Conservation (phyloP, 208 protist genomes). For the Kentomonas sorsogonicus region DNA sequence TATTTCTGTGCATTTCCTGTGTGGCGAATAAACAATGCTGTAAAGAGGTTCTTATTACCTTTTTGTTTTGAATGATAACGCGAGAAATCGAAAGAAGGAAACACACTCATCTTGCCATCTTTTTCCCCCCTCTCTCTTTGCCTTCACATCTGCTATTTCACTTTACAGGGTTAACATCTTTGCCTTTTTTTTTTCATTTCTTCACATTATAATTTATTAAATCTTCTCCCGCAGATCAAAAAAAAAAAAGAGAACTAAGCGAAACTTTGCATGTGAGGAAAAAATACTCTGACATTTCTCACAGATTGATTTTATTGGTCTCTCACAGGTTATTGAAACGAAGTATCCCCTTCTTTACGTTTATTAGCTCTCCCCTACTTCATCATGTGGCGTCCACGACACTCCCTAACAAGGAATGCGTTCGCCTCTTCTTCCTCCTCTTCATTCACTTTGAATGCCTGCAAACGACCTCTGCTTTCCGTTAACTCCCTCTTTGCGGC, state of each 20-base stretch:
- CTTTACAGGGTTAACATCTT: slow-evolving; percentile 1
- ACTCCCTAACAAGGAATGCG: too few species aligned
- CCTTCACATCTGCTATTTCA: slow-evolving; percentile 12
- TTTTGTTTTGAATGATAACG: slow-evolving; percentile 4
- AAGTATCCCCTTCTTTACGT: too few species aligned
- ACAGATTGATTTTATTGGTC: not conserved
- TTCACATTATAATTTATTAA: slow-evolving; percentile 14
- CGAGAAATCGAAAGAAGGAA: not conserved
- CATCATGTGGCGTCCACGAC: too few species aligned
- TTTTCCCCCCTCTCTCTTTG: slow-evolving; percentile 2
- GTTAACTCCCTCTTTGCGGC: too few species aligned
- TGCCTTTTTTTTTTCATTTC: slow-evolving; percentile 6
- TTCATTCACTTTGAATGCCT: too few species aligned
- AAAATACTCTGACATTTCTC: slow-evolving; percentile 1
- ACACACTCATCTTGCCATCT: slow-evolving; percentile 1
- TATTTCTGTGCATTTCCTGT: too few species aligned
- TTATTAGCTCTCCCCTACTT: too few species aligned
- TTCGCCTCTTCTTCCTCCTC: too few species aligned
- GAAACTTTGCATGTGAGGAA: not conserved
- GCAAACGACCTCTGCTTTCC: too few species aligned
- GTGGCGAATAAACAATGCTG: too few species aligned
- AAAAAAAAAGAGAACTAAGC: slow-evolving; percentile 7
- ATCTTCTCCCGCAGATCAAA: slow-evolving; percentile 11
- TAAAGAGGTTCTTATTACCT: too few species aligned
- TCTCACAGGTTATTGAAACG: too few species aligned